phyloP scores from a whole-genome alignment of 2,329 filamentous ascomycete genomes.

The Pseudocercospora eumusae region DNA sequence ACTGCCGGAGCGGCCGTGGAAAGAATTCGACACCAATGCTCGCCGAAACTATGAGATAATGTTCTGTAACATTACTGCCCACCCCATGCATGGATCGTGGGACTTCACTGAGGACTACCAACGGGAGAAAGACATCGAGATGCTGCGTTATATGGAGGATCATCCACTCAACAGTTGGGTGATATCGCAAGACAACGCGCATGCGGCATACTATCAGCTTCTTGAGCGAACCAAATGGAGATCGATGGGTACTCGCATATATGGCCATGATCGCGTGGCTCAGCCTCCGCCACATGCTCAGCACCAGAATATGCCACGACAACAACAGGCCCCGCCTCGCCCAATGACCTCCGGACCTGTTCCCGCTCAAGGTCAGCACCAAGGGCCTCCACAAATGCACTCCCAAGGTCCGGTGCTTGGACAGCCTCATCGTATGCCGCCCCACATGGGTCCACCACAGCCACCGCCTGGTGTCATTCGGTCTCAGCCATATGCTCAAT shows the following conservation, averaged over 20 bases:
- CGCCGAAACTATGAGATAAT: slow-evolving; percentile 32
- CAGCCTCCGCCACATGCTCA: slow-evolving; percentile 9
- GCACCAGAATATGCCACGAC: slow-evolving; percentile 5
- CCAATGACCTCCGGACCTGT: not conserved
- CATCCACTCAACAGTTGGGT: slow-evolving; percentile 36
- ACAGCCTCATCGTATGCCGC: slow-evolving; percentile 14
- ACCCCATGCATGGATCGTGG: slow-evolving; percentile 30
- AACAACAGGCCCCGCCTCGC: slow-evolving; percentile 3
- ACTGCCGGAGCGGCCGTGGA: slow-evolving; percentile 30
- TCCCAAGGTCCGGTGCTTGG: not conserved
- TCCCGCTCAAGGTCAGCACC: slow-evolving; percentile 2
- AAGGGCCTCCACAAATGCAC: slow-evolving; percentile 9
- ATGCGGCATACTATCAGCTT: slow-evolving; percentile 28
- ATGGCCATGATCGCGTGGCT: slow-evolving; percentile 24
- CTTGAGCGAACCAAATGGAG: slow-evolving; percentile 35
- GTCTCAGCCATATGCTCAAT: slow-evolving; percentile 27
- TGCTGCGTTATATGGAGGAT: slow-evolving; percentile 35
- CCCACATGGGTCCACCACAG: slow-evolving; percentile 14
- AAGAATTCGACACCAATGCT: slow-evolving; percentile 21
- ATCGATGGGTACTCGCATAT: slow-evolving; percentile 32
- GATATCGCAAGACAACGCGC: slow-evolving; percentile 29
- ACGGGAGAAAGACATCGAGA: slow-evolving; percentile 33
- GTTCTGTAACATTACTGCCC: slow-evolving; percentile 29
- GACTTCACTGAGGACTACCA: slow-evolving; percentile 36
- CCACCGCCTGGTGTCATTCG: slow-evolving; percentile 17